Percentiles rank a stretch among this genome's conserved stretches.
Evolutionary conservation across 2,329 filamentous ascomycete genomes (phyloP).

Genomic region (Colletotrichum trifolii): DNA sequence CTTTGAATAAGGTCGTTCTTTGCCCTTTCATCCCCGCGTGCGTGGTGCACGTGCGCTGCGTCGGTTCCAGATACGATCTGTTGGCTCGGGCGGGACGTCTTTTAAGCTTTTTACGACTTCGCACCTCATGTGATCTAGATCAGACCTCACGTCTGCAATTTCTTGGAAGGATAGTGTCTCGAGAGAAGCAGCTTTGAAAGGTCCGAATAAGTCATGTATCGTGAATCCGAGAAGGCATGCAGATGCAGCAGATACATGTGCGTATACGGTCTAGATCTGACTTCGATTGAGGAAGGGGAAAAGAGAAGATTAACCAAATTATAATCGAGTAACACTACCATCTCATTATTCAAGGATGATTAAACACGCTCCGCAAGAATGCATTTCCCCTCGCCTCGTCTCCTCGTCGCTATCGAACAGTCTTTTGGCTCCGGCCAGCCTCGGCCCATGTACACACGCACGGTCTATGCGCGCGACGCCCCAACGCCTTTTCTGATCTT

Average conservation of each 20-base stretch:
- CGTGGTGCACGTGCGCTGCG: conserved; percentile 1
- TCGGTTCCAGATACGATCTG: conserved; percentile 17
- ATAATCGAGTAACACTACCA: background rate
- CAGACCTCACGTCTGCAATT: conserved; percentile 2
- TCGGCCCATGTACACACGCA: conserved; percentile 18
- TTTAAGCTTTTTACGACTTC: conserved; percentile 3
- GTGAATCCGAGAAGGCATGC: conserved; percentile 7
- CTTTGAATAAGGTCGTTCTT: conserved; percentile 9
- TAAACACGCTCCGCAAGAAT: background rate
- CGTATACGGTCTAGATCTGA: background rate
- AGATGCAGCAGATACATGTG: background rate
- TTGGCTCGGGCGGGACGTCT: conserved; percentile 18
- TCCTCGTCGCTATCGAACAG: background rate
- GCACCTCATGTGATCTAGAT: conserved; percentile 17
- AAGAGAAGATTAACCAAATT: background rate
- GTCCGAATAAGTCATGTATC: background rate
- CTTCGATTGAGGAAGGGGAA: background rate
- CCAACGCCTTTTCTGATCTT: background rate
- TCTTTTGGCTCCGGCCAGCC: conserved; percentile 31
- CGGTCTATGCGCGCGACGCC: no score
- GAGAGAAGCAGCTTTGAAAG: background rate
- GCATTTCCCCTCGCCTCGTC: no score
- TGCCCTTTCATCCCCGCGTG: background rate
- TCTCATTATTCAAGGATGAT: background rate
- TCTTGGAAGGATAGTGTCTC: background rate